phyloP scores from a whole-genome alignment of 306 rosid genomes.

The Quercus alba region DNA sequence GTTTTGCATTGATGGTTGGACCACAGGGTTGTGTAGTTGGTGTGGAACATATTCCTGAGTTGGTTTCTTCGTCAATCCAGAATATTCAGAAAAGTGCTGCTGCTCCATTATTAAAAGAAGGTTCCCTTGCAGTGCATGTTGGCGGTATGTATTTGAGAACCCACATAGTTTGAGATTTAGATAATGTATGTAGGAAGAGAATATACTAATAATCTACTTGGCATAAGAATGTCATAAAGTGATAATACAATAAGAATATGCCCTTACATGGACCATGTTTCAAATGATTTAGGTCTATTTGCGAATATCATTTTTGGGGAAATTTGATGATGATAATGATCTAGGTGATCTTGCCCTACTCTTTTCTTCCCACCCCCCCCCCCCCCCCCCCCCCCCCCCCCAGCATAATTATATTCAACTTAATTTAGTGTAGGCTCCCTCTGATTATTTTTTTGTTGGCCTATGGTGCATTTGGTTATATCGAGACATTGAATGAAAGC shows the following conservation, averaged over 20 bases:
- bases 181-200: neutral
- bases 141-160: conserved; percentile 53
- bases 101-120: conserved; percentile 64
- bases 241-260: neutral
- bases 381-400: too few relatives aligned
- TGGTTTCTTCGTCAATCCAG: conserved; percentile 64
- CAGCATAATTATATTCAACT: neutral
- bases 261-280: neutral
- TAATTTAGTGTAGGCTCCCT: neutral
- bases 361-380: fast-evolving
- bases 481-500: too few relatives aligned
- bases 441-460: too few relatives aligned
- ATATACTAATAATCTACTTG: neutral
- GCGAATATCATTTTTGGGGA: neutral
- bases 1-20: conserved; percentile 92
- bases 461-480: too few relatives aligned
- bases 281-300: neutral
- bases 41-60: conserved; percentile 92
- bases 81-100: conserved; percentile 80
- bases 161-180: neutral
- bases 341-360: neutral
- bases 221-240: neutral
- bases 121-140: conserved; percentile 71
- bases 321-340: neutral
- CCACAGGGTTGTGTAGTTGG: conserved; percentile 78